These are phyloP conservation scores for Tolypocladium endophyticum DNA, from an alignment of 2,329 filamentous ascomycete species.

Conservation along the genomic window DNA sequence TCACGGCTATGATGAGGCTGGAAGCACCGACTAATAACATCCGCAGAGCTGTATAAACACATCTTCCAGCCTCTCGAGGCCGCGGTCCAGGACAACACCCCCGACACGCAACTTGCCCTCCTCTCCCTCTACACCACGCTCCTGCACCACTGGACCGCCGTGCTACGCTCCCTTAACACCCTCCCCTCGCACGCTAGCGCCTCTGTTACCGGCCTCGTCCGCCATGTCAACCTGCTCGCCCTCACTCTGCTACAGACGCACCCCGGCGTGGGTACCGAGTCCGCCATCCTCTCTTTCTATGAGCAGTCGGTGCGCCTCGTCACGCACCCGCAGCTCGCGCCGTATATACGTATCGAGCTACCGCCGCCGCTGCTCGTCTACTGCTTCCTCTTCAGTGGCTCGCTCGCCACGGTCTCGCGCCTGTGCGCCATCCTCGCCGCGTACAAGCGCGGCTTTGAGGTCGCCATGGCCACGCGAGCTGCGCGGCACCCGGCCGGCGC, in stretches of 20 bases:
- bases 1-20: background rate
- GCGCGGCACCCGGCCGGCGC: slow-evolving; percentile 8
- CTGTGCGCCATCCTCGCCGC: slow-evolving; percentile 58
- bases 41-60: slow-evolving; percentile 36
- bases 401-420: slow-evolving; percentile 53
- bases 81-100: slow-evolving; percentile 35
- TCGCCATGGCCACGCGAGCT: slow-evolving; percentile 37
- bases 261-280: slow-evolving; percentile 31
- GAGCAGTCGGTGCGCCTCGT: slow-evolving; percentile 48
- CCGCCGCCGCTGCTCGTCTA: slow-evolving; percentile 61
- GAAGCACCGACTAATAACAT: background rate
- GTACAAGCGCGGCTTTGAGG: slow-evolving; percentile 68
- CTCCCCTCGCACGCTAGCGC: slow-evolving; percentile 24
- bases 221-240: slow-evolving; percentile 43
- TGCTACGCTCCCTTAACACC: slow-evolving; percentile 28
- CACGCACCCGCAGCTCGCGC: slow-evolving; percentile 36
- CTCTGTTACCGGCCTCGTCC: slow-evolving; percentile 30
- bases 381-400: slow-evolving; percentile 55
- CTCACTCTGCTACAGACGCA: slow-evolving; percentile 49
- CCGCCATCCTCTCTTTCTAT: slow-evolving; percentile 60
- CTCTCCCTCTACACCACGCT: slow-evolving; percentile 58
- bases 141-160: slow-evolving; percentile 47
- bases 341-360: slow-evolving; percentile 53
- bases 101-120: slow-evolving; percentile 45
- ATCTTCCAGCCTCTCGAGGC: slow-evolving; percentile 42